Evolutionary conservation across 768 basidiomycete species (phyloP).

Genomic region (Boletus rufocinnamomeus): DNA sequence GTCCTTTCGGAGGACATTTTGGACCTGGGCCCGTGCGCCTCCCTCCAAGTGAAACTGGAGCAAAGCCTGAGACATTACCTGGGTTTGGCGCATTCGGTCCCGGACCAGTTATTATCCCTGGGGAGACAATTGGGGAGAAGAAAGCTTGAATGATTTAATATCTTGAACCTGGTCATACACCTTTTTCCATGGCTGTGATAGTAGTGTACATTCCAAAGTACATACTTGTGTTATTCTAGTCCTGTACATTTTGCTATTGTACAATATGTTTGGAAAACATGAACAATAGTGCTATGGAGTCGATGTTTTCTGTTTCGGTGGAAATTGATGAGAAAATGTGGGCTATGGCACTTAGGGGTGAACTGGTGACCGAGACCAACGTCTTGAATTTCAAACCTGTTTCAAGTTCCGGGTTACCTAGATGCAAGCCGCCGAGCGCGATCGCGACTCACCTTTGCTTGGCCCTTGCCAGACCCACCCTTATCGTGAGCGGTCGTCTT

Average conservation of each 20-base stretch:
- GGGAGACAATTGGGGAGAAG: slow-evolving; percentile 29
- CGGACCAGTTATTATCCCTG: slow-evolving; percentile 29
- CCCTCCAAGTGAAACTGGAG: slow-evolving; percentile 25
- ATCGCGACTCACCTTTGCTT: slow-evolving; percentile 19
- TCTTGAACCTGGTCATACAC: neutral
- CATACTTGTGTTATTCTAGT: slow-evolving; percentile 3
- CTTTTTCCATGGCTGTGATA: neutral
- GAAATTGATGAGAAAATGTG: neutral
- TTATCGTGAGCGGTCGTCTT: slow-evolving; percentile 7
- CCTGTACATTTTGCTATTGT: slow-evolving; percentile 4
- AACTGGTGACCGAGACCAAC: neutral
- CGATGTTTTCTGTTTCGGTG: neutral
- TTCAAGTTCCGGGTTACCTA: neutral
- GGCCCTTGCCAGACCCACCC: slow-evolving; percentile 9
- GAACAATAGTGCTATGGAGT: neutral
- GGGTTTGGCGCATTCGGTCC: slow-evolving; percentile 32
- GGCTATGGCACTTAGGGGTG: neutral
- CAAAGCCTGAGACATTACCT: slow-evolving; percentile 25
- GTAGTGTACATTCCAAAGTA: slow-evolving; percentile 2
- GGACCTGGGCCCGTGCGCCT: slow-evolving; percentile 24
- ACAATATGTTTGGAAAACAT: neutral
- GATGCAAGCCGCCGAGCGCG: neutral
- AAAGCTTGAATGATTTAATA: slow-evolving; percentile 2
- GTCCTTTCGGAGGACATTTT: slow-evolving; percentile 16
- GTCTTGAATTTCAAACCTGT: slow-evolving; percentile 16